Base-by-base conservation (phyloP, 2,329 filamentous ascomycete genomes). In the Dactylonectria estremocensis region DNA sequence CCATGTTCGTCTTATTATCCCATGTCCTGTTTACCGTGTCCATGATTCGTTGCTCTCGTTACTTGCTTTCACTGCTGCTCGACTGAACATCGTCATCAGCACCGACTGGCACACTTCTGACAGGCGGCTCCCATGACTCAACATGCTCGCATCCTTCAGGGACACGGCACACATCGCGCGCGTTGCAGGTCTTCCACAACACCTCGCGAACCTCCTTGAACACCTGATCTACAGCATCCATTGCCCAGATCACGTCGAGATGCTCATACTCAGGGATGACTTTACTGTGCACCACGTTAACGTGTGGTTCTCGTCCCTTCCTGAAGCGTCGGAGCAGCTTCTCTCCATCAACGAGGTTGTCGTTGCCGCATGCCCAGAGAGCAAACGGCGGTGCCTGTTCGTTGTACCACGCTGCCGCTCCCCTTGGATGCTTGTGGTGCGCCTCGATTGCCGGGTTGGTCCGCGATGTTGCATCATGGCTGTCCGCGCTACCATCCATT, bases 231-330 rank as follows among this genome's bases (percentile, higher is more conserved):
- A 95, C 89, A 0, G 91, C 90, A 77, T 98, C 95, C 86, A 98
- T 94, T 0, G 95, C 95, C 95, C 95, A 98, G 43, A 98, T 90
- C 2, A 98, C 94, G 81, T 98, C 95, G 5, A 98, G 86, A 81
- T 98, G 95, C 82, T 98, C 95, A 78, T 97, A 97, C 53, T 92
- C 93, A 3, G 93, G 90, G 49, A 98, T 92, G 22, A 97, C 85
- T 77, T 94, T 97, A 69, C 88, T 88, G 81, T 97, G 93, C 5
- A 97, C 93, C 5, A 98, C 83, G 45, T 88, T 85, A 9, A 97
- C 94, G 76, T 94, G 86, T 1, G 95, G 95, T 80, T 98, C 95
- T 28, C 93, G 86, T 0, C 92, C 93, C 48, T 88, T 87, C 74
- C 93, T 88, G 70, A 98, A 93, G 1, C 95, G 87, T 20, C 89